phyloP scores from a whole-genome alignment of 305 asterid species.

The Fraxinus velutina region DNA sequence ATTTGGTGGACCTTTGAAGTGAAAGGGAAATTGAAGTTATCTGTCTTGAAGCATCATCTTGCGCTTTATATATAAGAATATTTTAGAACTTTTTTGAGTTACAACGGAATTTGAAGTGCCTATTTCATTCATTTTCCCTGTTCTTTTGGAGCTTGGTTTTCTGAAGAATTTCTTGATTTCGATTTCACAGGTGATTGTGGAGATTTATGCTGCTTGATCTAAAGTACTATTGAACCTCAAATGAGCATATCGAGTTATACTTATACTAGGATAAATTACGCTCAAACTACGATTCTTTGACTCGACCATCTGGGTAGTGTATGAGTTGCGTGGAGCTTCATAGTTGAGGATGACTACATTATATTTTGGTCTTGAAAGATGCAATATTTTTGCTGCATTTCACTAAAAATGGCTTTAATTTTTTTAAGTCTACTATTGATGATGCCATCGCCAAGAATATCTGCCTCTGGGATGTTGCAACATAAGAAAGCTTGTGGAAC shows the following conservation, averaged over 20 bases:
- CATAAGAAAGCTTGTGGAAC: slow-evolving; percentile 47
- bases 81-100: background rate
- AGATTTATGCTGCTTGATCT: slow-evolving; percentile 27
- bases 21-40: background rate
- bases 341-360: slow-evolving; percentile 33
- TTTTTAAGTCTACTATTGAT: slow-evolving; percentile 37
- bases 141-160: slow-evolving; percentile 21
- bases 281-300: slow-evolving; percentile 17
- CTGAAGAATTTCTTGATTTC: slow-evolving; percentile 8
- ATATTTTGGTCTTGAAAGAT: slow-evolving; percentile 24
- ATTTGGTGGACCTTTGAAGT: slow-evolving; percentile 9
- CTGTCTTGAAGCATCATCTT: slow-evolving; percentile 11
- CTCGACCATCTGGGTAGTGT: slow-evolving; percentile 22
- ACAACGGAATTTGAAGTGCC: background rate
- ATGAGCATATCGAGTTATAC: slow-evolving; percentile 7
- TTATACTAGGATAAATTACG: background rate
- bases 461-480: slow-evolving; percentile 43
- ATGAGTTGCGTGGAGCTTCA: slow-evolving; percentile 29
- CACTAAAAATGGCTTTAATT: slow-evolving; percentile 36
- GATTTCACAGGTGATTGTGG: slow-evolving; percentile 26
- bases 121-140: slow-evolving; percentile 6
- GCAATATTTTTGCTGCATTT: slow-evolving; percentile 30
- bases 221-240: slow-evolving; percentile 18
- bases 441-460: slow-evolving; percentile 38
- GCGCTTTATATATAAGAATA: background rate